Base-by-base conservation (phyloP, 805 yeast genomes). In the Scheffersomyces lignosus region DNA sequence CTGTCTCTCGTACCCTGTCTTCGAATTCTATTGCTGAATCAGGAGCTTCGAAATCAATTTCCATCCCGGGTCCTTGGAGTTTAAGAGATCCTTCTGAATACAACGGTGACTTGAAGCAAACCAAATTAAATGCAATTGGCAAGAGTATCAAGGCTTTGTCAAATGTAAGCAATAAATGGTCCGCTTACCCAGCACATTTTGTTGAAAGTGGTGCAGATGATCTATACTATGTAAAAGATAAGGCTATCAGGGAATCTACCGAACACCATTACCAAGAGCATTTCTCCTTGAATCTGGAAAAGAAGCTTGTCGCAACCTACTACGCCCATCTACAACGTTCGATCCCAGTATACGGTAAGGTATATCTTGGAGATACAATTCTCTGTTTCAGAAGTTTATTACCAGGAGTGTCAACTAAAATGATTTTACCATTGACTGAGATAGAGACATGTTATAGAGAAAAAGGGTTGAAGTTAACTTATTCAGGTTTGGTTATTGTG, bases 321-420 rank as follows among this genome's bases (percentile, higher is more conserved):
- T 82, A 77, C 51, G 71, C 83, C 1, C 81, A 86, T 59, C 52
- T 88, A 13, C 81, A 78, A 45, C 75, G 85, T 45, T 76, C 84
- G 9, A 63, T 87, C 14, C 96, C 96, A 1, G 66, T 81, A 1
- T 89, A 87, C 60, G 98, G 98, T 1, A 86, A 87, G 49, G 52
- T 90, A 2, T 88, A 88, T 56, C 49, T 91, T 9, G 87, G 95
- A 0, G 66, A 73, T 14, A 71, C 70, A 20, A 77, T 75, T 38
- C 54, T 91, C n/a, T 90, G 96, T 45, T 91, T 85, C 61, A 69
- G 93, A 42, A 82, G 95, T 25, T 65, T 87, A 25, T 52, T 87
- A 3, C 95, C 95, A 0, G 93, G 95, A 0, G 71, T 84, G 0
- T 74, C 77, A 25, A 84, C 95, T 1, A 77, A 77, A 39, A 87